These are phyloP conservation scores for Coemansia sp. DNA, from an alignment of 192 early-diverging fungal genomes.

Conservation along the genomic window DNA sequence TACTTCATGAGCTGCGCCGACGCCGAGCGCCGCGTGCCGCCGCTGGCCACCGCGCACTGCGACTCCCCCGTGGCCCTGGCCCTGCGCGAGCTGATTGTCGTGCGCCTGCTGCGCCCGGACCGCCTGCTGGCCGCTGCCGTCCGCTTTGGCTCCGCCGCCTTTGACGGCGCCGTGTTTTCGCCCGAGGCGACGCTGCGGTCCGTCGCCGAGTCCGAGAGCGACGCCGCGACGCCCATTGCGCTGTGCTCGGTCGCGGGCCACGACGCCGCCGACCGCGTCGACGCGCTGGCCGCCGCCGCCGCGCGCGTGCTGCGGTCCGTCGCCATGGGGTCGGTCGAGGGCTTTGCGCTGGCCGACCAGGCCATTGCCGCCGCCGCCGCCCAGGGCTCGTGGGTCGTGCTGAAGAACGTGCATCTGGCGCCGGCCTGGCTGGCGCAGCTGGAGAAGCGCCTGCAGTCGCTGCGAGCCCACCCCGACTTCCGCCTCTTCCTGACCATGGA, in stretches of 20 bases:
- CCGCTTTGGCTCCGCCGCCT: constrained; percentile 67
- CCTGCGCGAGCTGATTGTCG: constrained; percentile 75
- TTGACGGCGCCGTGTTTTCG: constrained; percentile 23
- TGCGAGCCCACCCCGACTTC: constrained; percentile 83
- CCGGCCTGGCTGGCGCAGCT: constrained; percentile 90
- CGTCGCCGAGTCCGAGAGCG: constrained; percentile 63
- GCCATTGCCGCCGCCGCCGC: constrained; percentile 82
- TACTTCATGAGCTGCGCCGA: constrained; percentile 21
- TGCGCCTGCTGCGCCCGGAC: constrained; percentile 88
- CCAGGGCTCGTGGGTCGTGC: constrained; percentile 90
- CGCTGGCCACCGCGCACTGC: background rate
- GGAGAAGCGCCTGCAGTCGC: constrained; percentile 88
- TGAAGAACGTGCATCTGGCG: constrained; percentile 99
- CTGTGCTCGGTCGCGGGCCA: constrained; percentile 92
- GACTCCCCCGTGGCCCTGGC: constrained; percentile 47
- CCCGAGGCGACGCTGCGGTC: constrained; percentile 69
- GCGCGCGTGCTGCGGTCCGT: constrained; percentile 68
- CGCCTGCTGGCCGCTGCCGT: constrained; percentile 73
- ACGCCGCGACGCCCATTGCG: constrained; percentile 76
- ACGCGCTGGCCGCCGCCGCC: constrained; percentile 86
- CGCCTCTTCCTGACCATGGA: constrained; percentile 98
- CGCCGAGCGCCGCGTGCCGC: constrained; percentile 39
- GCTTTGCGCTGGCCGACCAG: constrained; percentile 80
- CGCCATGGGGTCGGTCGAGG: constrained; percentile 98
- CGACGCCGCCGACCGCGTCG: constrained; percentile 94